Conservation (phyloP, 441 rosid species). For the Biscutella laevigata region DNA sequence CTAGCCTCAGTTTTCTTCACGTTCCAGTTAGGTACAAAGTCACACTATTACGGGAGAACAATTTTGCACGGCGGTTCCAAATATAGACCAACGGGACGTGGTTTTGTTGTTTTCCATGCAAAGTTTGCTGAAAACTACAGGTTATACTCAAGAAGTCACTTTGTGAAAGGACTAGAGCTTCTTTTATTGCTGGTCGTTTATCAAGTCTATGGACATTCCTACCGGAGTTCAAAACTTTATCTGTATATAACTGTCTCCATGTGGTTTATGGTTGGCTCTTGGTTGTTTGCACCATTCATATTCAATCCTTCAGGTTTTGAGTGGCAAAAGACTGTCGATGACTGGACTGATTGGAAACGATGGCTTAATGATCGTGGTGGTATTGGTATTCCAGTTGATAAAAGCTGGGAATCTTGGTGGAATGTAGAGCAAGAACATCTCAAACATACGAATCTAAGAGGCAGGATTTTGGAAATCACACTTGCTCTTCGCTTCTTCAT, state of each 20-base stretch:
- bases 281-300: slow-evolving; percentile 91
- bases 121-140: slow-evolving; percentile 93
- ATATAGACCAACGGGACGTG: slow-evolving; percentile 98
- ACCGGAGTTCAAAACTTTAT: slow-evolving; percentile 44
- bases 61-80: slow-evolving; percentile 98
- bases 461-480: slow-evolving; percentile 77
- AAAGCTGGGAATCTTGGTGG: slow-evolving; percentile 99
- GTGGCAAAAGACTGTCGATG: slow-evolving; percentile 91
- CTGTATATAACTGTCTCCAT: slow-evolving; percentile 80
- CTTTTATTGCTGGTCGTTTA: slow-evolving; percentile 30
- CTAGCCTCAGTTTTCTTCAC: slow-evolving; percentile 97
- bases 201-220: slow-evolving; percentile 58
- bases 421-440: slow-evolving; percentile 81
- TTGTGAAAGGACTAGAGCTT: slow-evolving; percentile 73
- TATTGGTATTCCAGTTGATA: slow-evolving; percentile 63
- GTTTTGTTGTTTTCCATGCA: slow-evolving; percentile 91
- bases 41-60: slow-evolving; percentile 97
- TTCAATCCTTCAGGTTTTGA: slow-evolving; percentile 97
- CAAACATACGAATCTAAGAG: slow-evolving; percentile 72
- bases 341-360: slow-evolving; percentile 96
- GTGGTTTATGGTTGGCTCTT: slow-evolving; percentile 93
- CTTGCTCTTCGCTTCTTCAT: slow-evolving; percentile 81
- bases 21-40: slow-evolving; percentile 87
- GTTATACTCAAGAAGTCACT: slow-evolving; percentile 94
- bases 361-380: slow-evolving; percentile 97